Evolutionary conservation across 352 stramenopile genomes (phyloP).

Genomic region (Aphanomyces euteiches): DNA sequence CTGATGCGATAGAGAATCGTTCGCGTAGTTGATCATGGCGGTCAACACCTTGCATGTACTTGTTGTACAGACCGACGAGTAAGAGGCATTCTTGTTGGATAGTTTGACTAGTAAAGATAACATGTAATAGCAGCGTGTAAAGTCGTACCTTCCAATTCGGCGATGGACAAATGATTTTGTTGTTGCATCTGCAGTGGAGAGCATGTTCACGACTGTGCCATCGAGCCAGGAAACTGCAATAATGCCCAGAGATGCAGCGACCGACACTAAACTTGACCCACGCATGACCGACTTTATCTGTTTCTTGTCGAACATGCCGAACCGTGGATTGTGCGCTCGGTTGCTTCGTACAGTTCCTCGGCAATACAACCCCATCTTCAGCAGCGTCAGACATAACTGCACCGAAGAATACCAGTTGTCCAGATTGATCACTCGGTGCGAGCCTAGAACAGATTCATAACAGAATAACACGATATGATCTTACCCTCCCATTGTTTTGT

Average conservation of each 20-base stretch:
- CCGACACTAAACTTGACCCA: constrained; percentile 1
- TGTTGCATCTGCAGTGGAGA: neutral
- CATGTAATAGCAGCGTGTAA: too few relatives aligned
- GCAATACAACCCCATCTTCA: constrained; percentile 6
- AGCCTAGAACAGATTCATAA: constrained; percentile 3
- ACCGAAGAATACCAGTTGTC: neutral
- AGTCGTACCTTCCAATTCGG: too few relatives aligned
- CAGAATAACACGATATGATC: neutral
- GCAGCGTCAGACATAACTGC: neutral
- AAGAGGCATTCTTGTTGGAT: too few relatives aligned
- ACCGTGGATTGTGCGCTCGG: neutral
- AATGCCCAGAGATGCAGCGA: neutral
- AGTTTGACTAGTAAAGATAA: too few relatives aligned
- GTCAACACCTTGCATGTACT: too few relatives aligned
- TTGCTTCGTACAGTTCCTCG: constrained; percentile 6
- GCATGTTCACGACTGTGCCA: constrained; percentile 9
- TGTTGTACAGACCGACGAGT: too few relatives aligned
- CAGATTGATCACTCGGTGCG: neutral
- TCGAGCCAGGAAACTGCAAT: constrained; percentile 7
- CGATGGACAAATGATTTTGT: too few relatives aligned
- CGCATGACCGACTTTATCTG: neutral
- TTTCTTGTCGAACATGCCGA: constrained; percentile 9
- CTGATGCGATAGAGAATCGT: too few relatives aligned
- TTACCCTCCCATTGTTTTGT: constrained; percentile 3
- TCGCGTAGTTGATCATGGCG: too few relatives aligned